Conservation (phyloP, 2,329 filamentous ascomycete species). For the Pochonia chlamydosporia region DNA sequence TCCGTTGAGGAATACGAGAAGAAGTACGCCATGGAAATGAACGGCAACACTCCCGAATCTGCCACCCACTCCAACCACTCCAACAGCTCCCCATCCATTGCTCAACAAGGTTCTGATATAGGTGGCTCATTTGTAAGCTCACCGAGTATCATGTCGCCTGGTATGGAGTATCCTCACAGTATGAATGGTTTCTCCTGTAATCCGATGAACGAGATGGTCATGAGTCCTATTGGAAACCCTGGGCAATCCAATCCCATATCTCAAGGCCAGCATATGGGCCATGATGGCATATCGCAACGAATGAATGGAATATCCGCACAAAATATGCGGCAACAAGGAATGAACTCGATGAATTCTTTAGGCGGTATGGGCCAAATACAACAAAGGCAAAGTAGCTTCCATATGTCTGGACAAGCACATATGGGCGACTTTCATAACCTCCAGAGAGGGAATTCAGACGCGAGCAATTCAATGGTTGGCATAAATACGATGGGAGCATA, state of each 20-base stretch:
- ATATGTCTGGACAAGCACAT: conserved; percentile 22
- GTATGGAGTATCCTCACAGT: conserved; percentile 41
- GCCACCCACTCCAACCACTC: conserved; percentile 23
- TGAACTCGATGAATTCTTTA: conserved; percentile 25
- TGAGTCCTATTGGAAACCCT: conserved; percentile 38
- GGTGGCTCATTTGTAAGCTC: conserved; percentile 47
- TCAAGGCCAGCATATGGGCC: conserved; percentile 21
- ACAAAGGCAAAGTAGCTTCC: conserved; percentile 27
- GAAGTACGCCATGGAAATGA: conserved; percentile 31
- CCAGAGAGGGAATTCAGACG: conserved; percentile 38
- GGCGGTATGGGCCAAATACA: conserved; percentile 19
- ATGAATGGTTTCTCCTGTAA: conserved; percentile 37
- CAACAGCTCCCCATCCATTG: conserved; percentile 21
- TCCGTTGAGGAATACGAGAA: conserved; percentile 37
- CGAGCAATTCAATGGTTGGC: conserved; percentile 15
- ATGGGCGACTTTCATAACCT: conserved; percentile 42
- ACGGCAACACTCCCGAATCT: conserved; percentile 27
- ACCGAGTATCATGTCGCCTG: conserved; percentile 47
- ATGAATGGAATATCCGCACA: conserved; percentile 17
- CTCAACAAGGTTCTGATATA: conserved; percentile 28
- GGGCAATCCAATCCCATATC: conserved; percentile 17
- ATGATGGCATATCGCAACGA: conserved; percentile 22
- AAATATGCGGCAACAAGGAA: conserved; percentile 18
- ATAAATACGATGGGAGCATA: conserved; percentile 20
- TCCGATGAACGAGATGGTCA: conserved; percentile 48